Conservation (phyloP, 371 early-diverging fungal species). For the Mortierella sp. region DNA sequence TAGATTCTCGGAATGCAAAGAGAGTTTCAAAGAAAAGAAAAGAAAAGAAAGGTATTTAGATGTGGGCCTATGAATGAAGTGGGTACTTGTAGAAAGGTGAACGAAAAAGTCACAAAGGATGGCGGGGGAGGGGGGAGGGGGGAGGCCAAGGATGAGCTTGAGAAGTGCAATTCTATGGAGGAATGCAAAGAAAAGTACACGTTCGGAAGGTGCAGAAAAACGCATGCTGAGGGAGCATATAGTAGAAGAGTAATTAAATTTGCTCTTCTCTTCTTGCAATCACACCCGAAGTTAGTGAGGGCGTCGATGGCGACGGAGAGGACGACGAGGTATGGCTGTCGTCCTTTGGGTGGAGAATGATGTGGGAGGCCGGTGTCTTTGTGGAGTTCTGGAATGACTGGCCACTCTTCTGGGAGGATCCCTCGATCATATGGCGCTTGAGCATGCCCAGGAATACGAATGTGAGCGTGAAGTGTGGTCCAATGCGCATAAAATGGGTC, state of each 20-base stretch:
- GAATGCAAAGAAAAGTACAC: neutral
- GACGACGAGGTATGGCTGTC: conserved; percentile 30
- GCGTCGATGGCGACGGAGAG: conserved; percentile 39
- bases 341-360: conserved; percentile 32
- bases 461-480: conserved; percentile 78
- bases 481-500: conserved; percentile 78
- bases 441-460: conserved; percentile 72
- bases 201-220: neutral
- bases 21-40: too few species aligned
- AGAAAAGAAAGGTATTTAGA: neutral
- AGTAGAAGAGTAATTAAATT: conserved; percentile 11
- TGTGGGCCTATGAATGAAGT: neutral
- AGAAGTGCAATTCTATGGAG: neutral
- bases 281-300: conserved; percentile 32
- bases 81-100: neutral
- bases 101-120: neutral
- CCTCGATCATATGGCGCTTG: conserved; percentile 48
- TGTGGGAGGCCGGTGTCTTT: conserved; percentile 1
- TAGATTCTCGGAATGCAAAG: too few species aligned
- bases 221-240: too few species aligned
- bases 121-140: neutral
- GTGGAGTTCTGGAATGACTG: neutral
- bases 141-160: neutral
- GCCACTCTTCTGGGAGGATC: conserved; percentile 8
- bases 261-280: conserved; percentile 48